Evolutionary conservation across 2,329 filamentous ascomycete genomes (phyloP).

Genomic region (Paecilomyces sp.): DNA sequence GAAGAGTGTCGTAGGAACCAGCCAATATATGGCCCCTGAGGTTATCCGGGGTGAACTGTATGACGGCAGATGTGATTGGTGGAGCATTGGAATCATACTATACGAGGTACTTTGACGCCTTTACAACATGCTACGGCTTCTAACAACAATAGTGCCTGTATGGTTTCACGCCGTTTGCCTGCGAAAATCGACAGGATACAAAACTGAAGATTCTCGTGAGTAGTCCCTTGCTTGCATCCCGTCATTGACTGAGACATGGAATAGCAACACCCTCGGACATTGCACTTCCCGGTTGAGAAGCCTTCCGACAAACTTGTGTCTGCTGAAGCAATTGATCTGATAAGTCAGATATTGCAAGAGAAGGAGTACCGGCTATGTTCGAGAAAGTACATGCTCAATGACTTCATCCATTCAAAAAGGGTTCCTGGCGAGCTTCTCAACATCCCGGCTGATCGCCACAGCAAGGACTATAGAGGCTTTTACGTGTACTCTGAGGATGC

Average conservation of each 20-base stretch:
- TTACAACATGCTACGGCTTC: constrained; percentile 1
- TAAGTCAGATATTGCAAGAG: constrained; percentile 64
- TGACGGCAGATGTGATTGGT: constrained; percentile 93
- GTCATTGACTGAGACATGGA: constrained; percentile 9
- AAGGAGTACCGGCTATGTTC: constrained; percentile 72
- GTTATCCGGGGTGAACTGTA: constrained; percentile 76
- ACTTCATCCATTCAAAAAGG: constrained; percentile 35
- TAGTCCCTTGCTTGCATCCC: constrained; percentile 4
- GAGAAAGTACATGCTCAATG: constrained; percentile 63
- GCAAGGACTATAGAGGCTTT: constrained; percentile 41
- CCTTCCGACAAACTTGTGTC: constrained; percentile 54
- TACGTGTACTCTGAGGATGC: constrained; percentile 80
- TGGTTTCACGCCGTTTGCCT: constrained; percentile 82
- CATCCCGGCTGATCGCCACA: constrained; percentile 21
- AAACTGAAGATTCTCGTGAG: constrained; percentile 77
- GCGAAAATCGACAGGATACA: constrained; percentile 72
- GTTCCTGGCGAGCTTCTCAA: constrained; percentile 22
- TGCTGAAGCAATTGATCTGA: constrained; percentile 67
- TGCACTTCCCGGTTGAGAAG: constrained; percentile 60
- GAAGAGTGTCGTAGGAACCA: constrained; percentile 84
- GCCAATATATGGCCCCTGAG: constrained; percentile 97
- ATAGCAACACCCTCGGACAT: constrained; percentile 61
- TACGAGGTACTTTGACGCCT: constrained; percentile 56
- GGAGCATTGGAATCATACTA: constrained; percentile 90
- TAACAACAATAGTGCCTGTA: constrained; percentile 62